Evolutionary conservation across 208 protist genomes (phyloP).

Genomic region (Acanthamoeba lugdunensis): DNA sequence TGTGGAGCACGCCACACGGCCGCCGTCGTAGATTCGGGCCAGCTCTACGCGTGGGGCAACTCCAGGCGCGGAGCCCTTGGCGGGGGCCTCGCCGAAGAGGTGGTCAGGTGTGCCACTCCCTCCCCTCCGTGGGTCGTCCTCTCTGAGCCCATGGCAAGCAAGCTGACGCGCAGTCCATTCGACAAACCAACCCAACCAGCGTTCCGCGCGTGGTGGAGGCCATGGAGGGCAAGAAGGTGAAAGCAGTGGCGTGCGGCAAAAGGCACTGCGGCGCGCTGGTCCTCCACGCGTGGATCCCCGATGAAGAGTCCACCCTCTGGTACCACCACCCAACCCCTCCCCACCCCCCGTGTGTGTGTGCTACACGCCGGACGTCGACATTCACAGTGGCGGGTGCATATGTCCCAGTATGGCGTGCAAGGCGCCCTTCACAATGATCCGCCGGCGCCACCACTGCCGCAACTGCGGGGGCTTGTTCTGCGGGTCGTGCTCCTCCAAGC

Average conservation of each 20-base stretch:
- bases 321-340: not conserved
- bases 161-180: too few relatives aligned
- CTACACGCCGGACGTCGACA: too few relatives aligned
- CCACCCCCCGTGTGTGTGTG: not conserved
- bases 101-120: not conserved
- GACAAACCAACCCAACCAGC: not conserved
- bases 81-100: not conserved
- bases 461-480: slow-evolving; percentile 58
- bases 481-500: slow-evolving; percentile 40
- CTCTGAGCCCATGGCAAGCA: too few relatives aligned
- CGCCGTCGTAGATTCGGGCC: not conserved
- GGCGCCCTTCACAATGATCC: slow-evolving; percentile 23
- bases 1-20: not conserved
- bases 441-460: slow-evolving; percentile 58
- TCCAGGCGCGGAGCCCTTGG: not conserved
- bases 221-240: slow-evolving; percentile 30
- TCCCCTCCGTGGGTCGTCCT: too few relatives aligned
- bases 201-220: not conserved
- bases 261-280: not conserved
- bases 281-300: slow-evolving; percentile 30
- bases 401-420: slow-evolving; percentile 69
- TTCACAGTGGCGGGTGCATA: too few relatives aligned
- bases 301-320: slow-evolving; percentile 47
- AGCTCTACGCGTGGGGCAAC: not conserved
- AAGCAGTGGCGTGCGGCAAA: slow-evolving; percentile 20